Evolutionary conservation across 2,329 filamentous ascomycete genomes (phyloP), one percentile per base, ranked within the genome.

Genomic region (Stagonosporopsis vannaccii): DNA sequence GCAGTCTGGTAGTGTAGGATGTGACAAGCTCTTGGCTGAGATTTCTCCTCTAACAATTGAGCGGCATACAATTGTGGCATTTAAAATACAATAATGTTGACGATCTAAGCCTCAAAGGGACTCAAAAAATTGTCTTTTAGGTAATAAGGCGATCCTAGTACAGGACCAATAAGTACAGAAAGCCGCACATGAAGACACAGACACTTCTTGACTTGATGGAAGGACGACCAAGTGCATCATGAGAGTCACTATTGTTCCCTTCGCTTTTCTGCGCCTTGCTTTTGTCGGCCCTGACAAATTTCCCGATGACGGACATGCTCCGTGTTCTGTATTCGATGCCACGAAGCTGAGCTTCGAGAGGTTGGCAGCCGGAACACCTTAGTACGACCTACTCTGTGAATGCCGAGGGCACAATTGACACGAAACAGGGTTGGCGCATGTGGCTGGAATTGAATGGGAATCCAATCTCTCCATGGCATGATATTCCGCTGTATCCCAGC

Each of bases 391-490:
- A 6, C 4, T 8, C 5, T 12, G 13, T 13, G 19, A 12, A 15
- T 7, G 13, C 20, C 7, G 26, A n/a, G 6, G 6, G 19, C 26
- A 12, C 4, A 3, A n/a, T 32, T 47, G 40, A 51, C 22, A 11
- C 33, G 4, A 20, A 15, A 30, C n/a, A 51, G 51, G 44, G 54
- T 17, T 61, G 56, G 59, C 90, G 93, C 75, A 88, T 96, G 80
- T 97, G 90, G 85, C 86, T 97, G 75, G 92, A 97, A 84, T 91
- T 95, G 84, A 90, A 97, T 89, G 93, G 92, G 80, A 82, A 89
- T 60, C 90, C 90, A 65, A 79, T 97, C 78, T 97, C 92, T 58
- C 89, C 92, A 64, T 97, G 97, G 86, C 93, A 97, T 84, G 93
- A 97, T 77, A 91, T 97, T 66, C 93, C 93, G 59, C 90, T 97